Percentiles rank a stretch among this genome's conserved stretches.
phyloP scores from a whole-genome alignment of 2,329 filamentous ascomycete species.

The Sarocladium kiliense region DNA sequence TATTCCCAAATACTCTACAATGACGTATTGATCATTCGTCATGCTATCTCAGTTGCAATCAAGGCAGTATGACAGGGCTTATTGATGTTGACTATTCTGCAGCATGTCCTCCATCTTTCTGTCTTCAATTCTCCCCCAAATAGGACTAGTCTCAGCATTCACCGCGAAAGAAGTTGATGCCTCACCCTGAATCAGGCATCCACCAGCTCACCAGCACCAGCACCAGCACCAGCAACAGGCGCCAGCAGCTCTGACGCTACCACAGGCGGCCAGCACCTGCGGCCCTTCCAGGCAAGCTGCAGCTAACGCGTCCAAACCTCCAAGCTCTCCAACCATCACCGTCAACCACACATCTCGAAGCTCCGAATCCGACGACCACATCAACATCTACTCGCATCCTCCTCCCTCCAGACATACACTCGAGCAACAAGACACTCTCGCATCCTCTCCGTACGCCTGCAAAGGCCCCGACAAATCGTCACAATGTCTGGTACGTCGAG shows the following conservation, averaged over 20 bases:
- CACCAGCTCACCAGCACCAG: neutral
- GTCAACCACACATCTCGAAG: constrained; percentile 13
- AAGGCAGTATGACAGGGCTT: no score
- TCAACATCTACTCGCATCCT: neutral
- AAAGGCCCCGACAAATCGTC: constrained; percentile 22
- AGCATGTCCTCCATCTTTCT: neutral
- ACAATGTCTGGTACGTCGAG: constrained; percentile 47
- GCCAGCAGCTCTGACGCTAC: constrained; percentile 7
- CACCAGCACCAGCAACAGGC: neutral
- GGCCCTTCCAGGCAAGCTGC: constrained; percentile 41
- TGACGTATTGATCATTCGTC: no score
- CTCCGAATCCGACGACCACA: neutral
- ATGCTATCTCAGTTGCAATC: no score
- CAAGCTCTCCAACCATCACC: constrained; percentile 13
- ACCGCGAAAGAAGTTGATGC: neutral
- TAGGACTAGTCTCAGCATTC: neutral
- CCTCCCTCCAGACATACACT: neutral
- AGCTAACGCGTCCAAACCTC: constrained; percentile 37
- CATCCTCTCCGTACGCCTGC: constrained; percentile 9
- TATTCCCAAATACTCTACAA: no score
- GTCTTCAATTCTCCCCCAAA: neutral
- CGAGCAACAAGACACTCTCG: neutral
- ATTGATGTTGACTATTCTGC: neutral
- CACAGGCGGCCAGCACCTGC: constrained; percentile 9
- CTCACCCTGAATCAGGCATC: neutral